A percentile compares a stretch with the other conserved stretches of the same genome.
These are phyloP conservation scores for Astragalus glycyphyllos DNA, from an alignment of 306 rosid species.

Conservation along the genomic window DNA sequence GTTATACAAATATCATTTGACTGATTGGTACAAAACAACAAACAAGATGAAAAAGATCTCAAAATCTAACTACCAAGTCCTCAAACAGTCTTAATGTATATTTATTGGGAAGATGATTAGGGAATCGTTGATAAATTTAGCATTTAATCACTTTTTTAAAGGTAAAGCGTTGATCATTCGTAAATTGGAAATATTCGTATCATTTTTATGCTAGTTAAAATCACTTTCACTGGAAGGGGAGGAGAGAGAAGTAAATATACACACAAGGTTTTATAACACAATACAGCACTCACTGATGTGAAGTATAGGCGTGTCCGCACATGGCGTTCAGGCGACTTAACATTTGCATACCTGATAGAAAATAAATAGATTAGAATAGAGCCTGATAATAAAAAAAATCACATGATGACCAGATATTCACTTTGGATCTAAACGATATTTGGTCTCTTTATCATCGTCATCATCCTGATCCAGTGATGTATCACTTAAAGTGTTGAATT, in stretches of 20 bases:
- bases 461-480: slow-evolving; percentile 85
- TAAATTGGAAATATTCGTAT: slow-evolving; percentile 10
- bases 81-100: too few species aligned
- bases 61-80: too few species aligned
- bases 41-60: too few species aligned
- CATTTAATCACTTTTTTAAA: too few species aligned
- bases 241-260: background rate
- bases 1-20: too few species aligned
- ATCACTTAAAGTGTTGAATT: slow-evolving; percentile 55
- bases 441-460: slow-evolving; percentile 89
- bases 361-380: slow-evolving; percentile 33
- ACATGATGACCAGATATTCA: slow-evolving; percentile 41
- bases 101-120: too few species aligned
- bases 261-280: slow-evolving; percentile 14
- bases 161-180: slow-evolving; percentile 6
- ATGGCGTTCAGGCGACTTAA: slow-evolving; percentile 94
- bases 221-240: background rate
- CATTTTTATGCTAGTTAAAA: slow-evolving; percentile 18
- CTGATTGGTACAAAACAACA: too few species aligned
- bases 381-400: slow-evolving; percentile 23
- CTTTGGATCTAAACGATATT: slow-evolving; percentile 99
- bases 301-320: slow-evolving; percentile 97
- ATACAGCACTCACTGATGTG: slow-evolving; percentile 79
- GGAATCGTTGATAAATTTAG: too few species aligned
- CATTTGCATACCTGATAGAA: slow-evolving; percentile 90